These are phyloP conservation scores for Aureobasidium sp. DNA, from an alignment of 2,329 filamentous ascomycete species.

Conservation along the genomic window DNA sequence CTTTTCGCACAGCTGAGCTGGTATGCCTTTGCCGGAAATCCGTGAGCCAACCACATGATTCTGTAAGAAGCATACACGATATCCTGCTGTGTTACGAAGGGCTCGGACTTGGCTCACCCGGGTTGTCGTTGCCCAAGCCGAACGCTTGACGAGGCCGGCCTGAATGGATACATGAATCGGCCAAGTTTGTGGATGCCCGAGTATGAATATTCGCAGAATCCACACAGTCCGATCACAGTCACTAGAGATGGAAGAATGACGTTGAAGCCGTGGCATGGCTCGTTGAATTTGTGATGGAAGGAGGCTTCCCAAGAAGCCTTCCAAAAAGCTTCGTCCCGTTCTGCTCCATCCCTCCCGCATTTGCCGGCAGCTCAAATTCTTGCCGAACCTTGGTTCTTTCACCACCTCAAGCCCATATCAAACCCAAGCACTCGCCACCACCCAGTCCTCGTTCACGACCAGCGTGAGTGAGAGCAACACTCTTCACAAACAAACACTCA, in stretches of 20 bases:
- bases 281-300: background rate
- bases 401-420: background rate
- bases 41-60: too few species aligned
- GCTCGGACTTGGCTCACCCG: too few species aligned
- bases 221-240: background rate
- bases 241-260: background rate
- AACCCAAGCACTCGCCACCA: background rate
- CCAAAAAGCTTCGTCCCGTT: background rate
- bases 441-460: too few species aligned
- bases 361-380: background rate
- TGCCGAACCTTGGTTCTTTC: slow-evolving; percentile 1
- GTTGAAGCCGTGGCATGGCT: background rate
- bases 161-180: background rate
- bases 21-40: too few species aligned
- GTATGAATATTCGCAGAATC: background rate
- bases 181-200: too few species aligned
- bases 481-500: background rate
- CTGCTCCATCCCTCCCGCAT: background rate
- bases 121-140: background rate
- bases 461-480: background rate
- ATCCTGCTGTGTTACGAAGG: background rate
- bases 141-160: background rate
- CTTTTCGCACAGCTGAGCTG: background rate
- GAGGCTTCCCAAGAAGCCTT: background rate
- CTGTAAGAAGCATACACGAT: background rate